These are phyloP conservation scores for Recurvomyces mirabilis DNA, from an alignment of 495 filamentous ascomycete species.

Conservation along the genomic window DNA sequence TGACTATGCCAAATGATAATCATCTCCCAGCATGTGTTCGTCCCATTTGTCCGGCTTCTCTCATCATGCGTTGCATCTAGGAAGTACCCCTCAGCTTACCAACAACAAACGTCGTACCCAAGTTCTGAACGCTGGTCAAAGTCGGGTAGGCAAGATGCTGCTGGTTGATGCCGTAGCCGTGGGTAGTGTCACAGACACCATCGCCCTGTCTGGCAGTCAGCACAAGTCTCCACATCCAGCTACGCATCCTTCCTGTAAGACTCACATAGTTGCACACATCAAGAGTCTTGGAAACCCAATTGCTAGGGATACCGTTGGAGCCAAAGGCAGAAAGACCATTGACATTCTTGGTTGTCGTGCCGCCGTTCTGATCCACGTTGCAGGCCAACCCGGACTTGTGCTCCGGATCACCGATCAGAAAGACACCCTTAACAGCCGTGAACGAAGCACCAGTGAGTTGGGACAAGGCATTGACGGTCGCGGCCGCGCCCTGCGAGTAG, in stretches of 20 bases:
- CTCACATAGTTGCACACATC: background rate
- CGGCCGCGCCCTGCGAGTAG: conserved; percentile 18
- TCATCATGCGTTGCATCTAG: too few species aligned
- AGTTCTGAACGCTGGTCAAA: background rate
- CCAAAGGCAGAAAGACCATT: conserved; percentile 6
- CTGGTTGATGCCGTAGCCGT: conserved; percentile 2
- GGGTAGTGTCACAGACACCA: conserved; percentile 2
- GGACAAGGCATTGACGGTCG: conserved; percentile 9
- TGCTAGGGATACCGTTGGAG: conserved; percentile 1
- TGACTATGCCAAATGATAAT: too few species aligned
- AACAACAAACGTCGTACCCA: background rate
- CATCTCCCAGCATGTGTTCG: too few species aligned
- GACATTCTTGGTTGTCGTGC: conserved; percentile 13
- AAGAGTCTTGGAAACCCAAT: conserved; percentile 12
- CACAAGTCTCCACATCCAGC: too few species aligned
- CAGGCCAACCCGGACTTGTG: conserved; percentile 11
- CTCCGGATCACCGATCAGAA: conserved; percentile 13
- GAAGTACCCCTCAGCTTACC: conserved; percentile 1
- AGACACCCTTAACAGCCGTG: conserved; percentile 14
- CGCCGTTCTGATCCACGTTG: conserved; percentile 14
- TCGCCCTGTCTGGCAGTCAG: background rate
- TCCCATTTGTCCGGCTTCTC: too few species aligned
- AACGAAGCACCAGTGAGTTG: conserved; percentile 6
- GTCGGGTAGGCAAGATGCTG: background rate
- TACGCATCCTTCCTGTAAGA: too few species aligned